Evolutionary conservation across 2,329 filamentous ascomycete genomes (phyloP), one percentile per base, ranked within the genome.

Genomic region (Pleoardoris graminearum): DNA sequence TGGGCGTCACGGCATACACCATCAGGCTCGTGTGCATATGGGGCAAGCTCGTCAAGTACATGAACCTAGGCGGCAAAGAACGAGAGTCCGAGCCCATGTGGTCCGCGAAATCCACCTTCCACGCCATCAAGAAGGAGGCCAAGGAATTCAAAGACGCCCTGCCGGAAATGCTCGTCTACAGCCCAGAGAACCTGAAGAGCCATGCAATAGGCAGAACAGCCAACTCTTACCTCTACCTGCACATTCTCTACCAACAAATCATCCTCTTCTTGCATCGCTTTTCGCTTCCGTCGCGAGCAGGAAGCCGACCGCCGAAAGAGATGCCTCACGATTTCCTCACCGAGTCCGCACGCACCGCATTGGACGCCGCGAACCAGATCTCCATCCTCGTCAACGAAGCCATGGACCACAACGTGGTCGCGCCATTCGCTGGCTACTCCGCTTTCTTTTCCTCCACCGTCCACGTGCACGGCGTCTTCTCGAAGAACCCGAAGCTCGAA

Each of bases 401-500:
- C 3, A 88, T 91, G 65, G 83, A 88, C 11, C 86, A 93, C 68
- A 85, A 88, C 54, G 84, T 97, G 7, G 87, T 91, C 0, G 93
- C 92, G 0, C 94, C 94, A 0, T 97, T 97, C 71, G 89, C 91
- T 1, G 93, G 94, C 1, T 99, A 97, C 72, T 95, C 90, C 63
- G 91, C 93, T 1, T 97, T 97, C 69, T 85, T 92, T 19, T 92
- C 93, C 1, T 94, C 91, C 47, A 96, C 91, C 0, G 89, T 97
- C n/a, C 94, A 97, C 66, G 89, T 97, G 19, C 88, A 91, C 62
- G 91, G 91, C 5, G 91, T 95, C 3, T 95, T 96, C 69, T 94
- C 91, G 3, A 90, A 90, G 57, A 92, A 95, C 59, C 77, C 85
- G 12, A 77, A 84, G 10, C 81, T 95, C 44, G 90, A 96, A 70